Percentiles rank a stretch among this genome's conserved stretches.
Conservation (phyloP, 148 eudicot genomes). For the Nyssa sinensis region DNA sequence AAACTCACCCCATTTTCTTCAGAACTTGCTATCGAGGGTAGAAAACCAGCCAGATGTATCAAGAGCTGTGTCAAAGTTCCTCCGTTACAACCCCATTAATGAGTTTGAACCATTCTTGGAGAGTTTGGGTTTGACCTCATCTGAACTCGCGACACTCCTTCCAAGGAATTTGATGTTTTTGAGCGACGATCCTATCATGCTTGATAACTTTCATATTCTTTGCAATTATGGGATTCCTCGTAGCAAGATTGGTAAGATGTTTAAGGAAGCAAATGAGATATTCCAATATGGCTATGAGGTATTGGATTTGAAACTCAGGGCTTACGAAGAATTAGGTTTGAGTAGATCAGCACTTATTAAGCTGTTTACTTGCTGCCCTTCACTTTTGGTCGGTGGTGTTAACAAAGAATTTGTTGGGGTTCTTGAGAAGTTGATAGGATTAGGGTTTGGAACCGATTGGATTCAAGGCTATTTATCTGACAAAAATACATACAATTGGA, state of each 20-base stretch:
- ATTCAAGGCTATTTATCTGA: slow-evolving; percentile 39
- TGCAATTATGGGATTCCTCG: slow-evolving; percentile 51
- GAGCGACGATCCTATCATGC: slow-evolving; percentile 38
- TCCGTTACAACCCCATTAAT: slow-evolving; percentile 53
- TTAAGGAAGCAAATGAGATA: slow-evolving; percentile 44
- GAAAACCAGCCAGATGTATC: slow-evolving; percentile 35
- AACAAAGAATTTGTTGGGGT: slow-evolving; percentile 24
- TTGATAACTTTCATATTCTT: slow-evolving; percentile 50
- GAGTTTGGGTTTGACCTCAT: slow-evolving; percentile 52
- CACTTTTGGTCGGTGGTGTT: slow-evolving; percentile 35
- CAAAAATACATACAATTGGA: slow-evolving; percentile 37
- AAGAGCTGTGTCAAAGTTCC: slow-evolving; percentile 37
- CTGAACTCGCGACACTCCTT: slow-evolving; percentile 26
- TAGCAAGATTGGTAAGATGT: slow-evolving; percentile 45
- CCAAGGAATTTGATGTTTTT: slow-evolving; percentile 47
- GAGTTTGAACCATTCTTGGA: slow-evolving; percentile 63
- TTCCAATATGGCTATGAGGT: slow-evolving; percentile 35
- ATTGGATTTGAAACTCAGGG: slow-evolving; percentile 38
- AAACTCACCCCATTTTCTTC: slow-evolving; percentile 46
- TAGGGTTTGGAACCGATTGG: slow-evolving; percentile 45
- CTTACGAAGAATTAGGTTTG: slow-evolving; percentile 48
- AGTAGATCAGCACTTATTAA: slow-evolving; percentile 42
- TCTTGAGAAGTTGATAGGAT: slow-evolving; percentile 34
- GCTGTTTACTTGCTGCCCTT: slow-evolving; percentile 43
- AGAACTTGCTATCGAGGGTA: slow-evolving; percentile 34